Evolutionary conservation across 208 protist genomes (phyloP), one percentile per base, ranked within the genome.

Genomic region (Blechomonas ayalai): DNA sequence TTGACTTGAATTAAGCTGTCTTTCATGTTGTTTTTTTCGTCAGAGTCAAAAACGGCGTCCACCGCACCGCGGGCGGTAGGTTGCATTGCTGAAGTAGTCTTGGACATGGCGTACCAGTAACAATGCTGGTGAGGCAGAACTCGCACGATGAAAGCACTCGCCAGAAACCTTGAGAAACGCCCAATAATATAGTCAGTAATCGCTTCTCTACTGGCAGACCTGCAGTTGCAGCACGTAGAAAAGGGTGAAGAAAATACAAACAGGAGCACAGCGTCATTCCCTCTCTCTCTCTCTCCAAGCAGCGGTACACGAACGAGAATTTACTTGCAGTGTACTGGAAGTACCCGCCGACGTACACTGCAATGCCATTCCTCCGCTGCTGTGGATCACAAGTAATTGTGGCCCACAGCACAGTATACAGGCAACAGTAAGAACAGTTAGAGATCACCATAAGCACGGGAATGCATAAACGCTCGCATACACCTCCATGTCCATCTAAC

Each of bases 1-100:
- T 86, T 74, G 50, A 73, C 70, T 16, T 69, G 58, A 7, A 71
- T 75, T 23, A 89, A 37, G 27, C 86, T 82, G 12, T 53, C 39
- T 20, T 74, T 58, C 2, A 94, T 39, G 16, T 44, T 63, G 5
- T 60, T 16, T 37, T 69, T 52, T 62, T 94, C 78, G 40, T 89
- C 70, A 3, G 52, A 50, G 19, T 51, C 71, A 47, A 94, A 75
- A 49, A 93, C 59, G 25, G 65, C 52, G 0, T 47, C 66, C 9
- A 60, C 81, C 2, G 77, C 85, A 40, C 85, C 78, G 3, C 33
- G 36, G 12, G 90, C 59, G 31, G 80, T 75, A 10, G 76, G 73
- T 22, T 45, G n/a, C n/a, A n/a, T n/a, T n/a, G n/a, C n/a, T n/a
- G n/a, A n/a, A n/a, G n/a, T n/a, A n/a, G n/a, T n/a, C n/a, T n/a